Evolutionary conservation across 176 grass and related monocot genomes (phyloP), one percentile per base, ranked within the genome.

Genomic region (Zea luxurians): DNA sequence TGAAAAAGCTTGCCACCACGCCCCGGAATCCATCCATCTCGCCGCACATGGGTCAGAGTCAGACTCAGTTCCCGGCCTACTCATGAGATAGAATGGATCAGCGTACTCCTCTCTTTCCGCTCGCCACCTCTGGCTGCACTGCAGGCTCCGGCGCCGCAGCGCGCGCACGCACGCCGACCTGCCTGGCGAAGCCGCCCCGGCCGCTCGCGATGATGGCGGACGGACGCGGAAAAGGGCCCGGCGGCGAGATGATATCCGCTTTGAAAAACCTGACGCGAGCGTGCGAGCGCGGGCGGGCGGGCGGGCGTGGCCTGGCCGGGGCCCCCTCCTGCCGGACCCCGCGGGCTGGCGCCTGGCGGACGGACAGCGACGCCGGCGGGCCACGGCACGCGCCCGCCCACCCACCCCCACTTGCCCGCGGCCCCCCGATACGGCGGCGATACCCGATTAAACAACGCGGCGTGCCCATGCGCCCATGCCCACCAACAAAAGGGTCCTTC

Each of bases 231-330:
- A 66, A 60, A 6, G 61, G 37, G 6, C 18, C 4, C 38, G 18
- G 38, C 38, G 18, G 38, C 12, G 50, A 46, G 74, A 70, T 70
- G 45, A 64, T 82, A 20, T 73, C 64, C 47, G 2, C 64, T 75
- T 76, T 76, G 86, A 80, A 70, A 77, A 80, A 41, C 69, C 27
- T 13, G 12, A 77, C 55, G 57, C 70, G 5, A 84, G 82, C 86
- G 82, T 84, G 86, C 77, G 71, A 44, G 4, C 47, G 1, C 27
- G 38, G 17, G 36, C 41, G 59, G 66, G 71, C 41, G 41, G 42
- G 43, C 43, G 7, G 43, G 43, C 43, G 43, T 44, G 43, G 43
- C 43, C 43, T 44, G 43, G 43, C 43, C 43, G 38, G 2, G 38
- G 38, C 38, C 38, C 38, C 43, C 43, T 7, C 7, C 43, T 44